These are phyloP conservation scores for Cladosporium cucumerinum DNA, from an alignment of 2,329 filamentous ascomycete species.

Conservation along the genomic window DNA sequence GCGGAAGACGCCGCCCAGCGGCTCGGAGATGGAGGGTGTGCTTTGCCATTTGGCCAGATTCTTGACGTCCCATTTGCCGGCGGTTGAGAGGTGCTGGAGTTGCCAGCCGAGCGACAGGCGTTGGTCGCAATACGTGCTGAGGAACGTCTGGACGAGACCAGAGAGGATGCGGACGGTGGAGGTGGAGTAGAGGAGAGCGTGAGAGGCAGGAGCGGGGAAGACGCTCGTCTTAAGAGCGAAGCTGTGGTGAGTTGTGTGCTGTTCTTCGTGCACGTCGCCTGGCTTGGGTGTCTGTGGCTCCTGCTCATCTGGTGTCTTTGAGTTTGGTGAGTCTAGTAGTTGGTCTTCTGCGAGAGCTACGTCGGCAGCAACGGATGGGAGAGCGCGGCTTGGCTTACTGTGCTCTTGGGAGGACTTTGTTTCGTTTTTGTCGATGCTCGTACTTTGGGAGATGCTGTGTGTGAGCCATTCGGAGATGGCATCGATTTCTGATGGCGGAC, in stretches of 20 bases:
- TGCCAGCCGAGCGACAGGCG: slow-evolving; percentile 86
- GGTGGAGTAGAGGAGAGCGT: slow-evolving; percentile 79
- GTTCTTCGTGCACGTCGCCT: slow-evolving; percentile 12
- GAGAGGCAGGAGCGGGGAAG: slow-evolving; percentile 70
- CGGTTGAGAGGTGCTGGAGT: slow-evolving; percentile 78
- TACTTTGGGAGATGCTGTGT: slow-evolving; percentile 15
- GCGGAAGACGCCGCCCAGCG: slow-evolving; percentile 76
- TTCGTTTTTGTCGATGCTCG: neutral
- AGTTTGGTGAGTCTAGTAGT: neutral
- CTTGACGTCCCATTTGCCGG: slow-evolving; percentile 97
- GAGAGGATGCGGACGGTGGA: slow-evolving; percentile 71
- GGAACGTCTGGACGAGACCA: slow-evolving; percentile 78
- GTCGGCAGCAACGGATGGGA: slow-evolving; percentile 19
- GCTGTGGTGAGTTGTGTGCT: slow-evolving; percentile 25
- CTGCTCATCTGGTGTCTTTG: neutral
- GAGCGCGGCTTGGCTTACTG: neutral
- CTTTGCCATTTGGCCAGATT: slow-evolving; percentile 89
- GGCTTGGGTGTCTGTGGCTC: slow-evolving; percentile 9
- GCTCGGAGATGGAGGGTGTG: slow-evolving; percentile 33
- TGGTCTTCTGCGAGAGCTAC: slow-evolving; percentile 17
- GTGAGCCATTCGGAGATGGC: slow-evolving; percentile 56
- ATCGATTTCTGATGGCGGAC: slow-evolving; percentile 66
- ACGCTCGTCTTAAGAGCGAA: slow-evolving; percentile 63
- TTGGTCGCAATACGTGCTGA: slow-evolving; percentile 69
- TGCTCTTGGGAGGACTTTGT: neutral